phyloP scores from a whole-genome alignment of 805 yeast species.

The Maudiozyma barnettii region DNA sequence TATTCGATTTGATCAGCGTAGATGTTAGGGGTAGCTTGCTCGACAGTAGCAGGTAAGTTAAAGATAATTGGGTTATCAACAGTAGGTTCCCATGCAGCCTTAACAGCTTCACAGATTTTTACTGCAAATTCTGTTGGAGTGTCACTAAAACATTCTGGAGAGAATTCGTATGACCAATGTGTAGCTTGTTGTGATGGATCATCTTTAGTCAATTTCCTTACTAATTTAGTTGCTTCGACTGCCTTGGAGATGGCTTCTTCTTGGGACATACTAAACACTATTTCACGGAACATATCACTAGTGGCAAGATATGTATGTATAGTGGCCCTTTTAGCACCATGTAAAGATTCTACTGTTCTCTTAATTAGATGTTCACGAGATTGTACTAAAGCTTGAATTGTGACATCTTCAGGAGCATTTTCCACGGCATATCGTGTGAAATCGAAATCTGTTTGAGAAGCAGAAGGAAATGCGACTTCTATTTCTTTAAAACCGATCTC shows the following conservation, averaged over 20 bases:
- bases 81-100: constrained; percentile 64
- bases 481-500: constrained; percentile 75
- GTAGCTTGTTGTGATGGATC: constrained; percentile 45
- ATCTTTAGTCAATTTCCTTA: constrained; percentile 61
- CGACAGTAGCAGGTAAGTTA: constrained; percentile 80
- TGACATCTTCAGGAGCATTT: constrained; percentile 66
- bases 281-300: constrained; percentile 61
- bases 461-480: constrained; percentile 76
- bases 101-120: constrained; percentile 65
- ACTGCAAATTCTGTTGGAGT: constrained; percentile 56
- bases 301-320: constrained; percentile 71
- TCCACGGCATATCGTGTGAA: constrained; percentile 69
- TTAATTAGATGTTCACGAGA: constrained; percentile 65
- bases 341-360: constrained; percentile 61
- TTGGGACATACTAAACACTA: constrained; percentile 53
- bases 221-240: constrained; percentile 51
- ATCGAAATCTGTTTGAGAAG: constrained; percentile 72
- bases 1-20: constrained; percentile 81
- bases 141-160: constrained; percentile 74
- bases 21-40: constrained; percentile 69
- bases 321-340: constrained; percentile 68
- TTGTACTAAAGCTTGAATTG: constrained; percentile 67
- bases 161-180: constrained; percentile 66
- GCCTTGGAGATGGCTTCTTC: constrained; percentile 54
- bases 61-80: constrained; percentile 60